Base-by-base conservation (phyloP, 345 rosid genomes). In the Eutrema yunnanense region DNA sequence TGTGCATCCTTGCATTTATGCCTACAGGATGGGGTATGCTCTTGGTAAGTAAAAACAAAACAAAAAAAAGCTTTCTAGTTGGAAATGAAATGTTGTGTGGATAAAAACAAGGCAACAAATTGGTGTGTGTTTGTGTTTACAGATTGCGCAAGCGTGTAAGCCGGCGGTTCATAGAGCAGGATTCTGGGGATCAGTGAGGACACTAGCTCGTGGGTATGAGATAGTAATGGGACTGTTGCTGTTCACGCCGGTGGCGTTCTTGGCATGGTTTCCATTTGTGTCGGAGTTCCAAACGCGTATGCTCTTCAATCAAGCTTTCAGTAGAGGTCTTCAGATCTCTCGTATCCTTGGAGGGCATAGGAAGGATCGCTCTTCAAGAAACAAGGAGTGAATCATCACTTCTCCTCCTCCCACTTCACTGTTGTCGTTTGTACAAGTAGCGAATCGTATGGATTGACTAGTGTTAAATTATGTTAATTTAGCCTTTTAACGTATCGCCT, bases 21-120 rank as follows among this genome's bases (percentile, higher is more conserved):
- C 99, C 98, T 6, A 96, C 97, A 6, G 98, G 99, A 5, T 96
- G 99, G 99, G 99, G 98, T 34, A 85, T 96, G 96, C 92, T 96
- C 52, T 78, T 88, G 95, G 97, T 94, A 81, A 84, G 56, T 74
- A 42, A 16, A 43, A 1, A 6, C 3, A 3, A 12, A 32, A 27
- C 16, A 16, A 16, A 6, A 11, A 11, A 34, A 12, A 22, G 8
- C n/a, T 16, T 33, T 46, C 5, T 41, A 33, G 38, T 37, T 32
- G 9, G 13, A 43, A 64, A 9, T 11, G 9, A 53, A 22, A 46
- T 16, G 34, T 0, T 57, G 65, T 6, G 38, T 69, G 51, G 37
- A 5, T 10, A 13, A 14, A 32, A 27, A 37, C 13, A n/a, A 47
- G 19, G 30, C 2, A 36, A 26, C 8, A 2, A 32, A 14, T 30